Evolutionary conservation across 1,139 yeast species (phyloP).

Genomic region (Debaryomyces udenii): DNA sequence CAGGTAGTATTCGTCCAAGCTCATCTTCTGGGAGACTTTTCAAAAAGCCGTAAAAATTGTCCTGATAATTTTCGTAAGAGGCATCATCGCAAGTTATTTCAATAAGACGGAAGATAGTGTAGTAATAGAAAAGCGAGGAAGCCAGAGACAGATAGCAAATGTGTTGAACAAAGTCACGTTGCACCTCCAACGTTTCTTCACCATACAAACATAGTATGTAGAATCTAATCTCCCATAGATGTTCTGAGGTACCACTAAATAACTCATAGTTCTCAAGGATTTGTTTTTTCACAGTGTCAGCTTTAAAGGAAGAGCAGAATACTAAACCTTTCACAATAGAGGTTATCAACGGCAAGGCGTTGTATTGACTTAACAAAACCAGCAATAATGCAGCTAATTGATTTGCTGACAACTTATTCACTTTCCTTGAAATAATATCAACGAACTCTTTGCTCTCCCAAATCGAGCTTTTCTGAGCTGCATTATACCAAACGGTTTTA

Average conservation of each 20-base stretch:
- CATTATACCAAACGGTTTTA: slow-evolving; percentile 44
- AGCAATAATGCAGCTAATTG: slow-evolving; percentile 40
- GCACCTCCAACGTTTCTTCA: slow-evolving; percentile 28
- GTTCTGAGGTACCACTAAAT: slow-evolving; percentile 18
- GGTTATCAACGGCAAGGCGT: slow-evolving; percentile 28
- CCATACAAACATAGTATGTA: slow-evolving; percentile 54
- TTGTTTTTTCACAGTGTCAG: slow-evolving; percentile 20
- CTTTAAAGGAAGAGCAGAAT: slow-evolving; percentile 23
- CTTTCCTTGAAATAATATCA: slow-evolving; percentile 37
- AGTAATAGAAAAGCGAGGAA: slow-evolving; percentile 31
- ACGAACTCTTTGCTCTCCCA: slow-evolving; percentile 37
- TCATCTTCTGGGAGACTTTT: slow-evolving; percentile 19
- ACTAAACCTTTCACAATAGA: slow-evolving; percentile 47
- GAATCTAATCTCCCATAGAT: slow-evolving; percentile 51
- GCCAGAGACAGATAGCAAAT: neutral
- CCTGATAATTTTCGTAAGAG: slow-evolving; percentile 14
- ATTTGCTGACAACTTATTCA: slow-evolving; percentile 47
- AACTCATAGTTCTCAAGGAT: slow-evolving; percentile 16
- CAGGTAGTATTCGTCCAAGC: slow-evolving; percentile 7
- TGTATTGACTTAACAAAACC: slow-evolving; percentile 12
- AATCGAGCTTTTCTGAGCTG: slow-evolving; percentile 25
- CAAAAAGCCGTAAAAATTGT: slow-evolving; percentile 31
- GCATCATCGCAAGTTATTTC: slow-evolving; percentile 42
- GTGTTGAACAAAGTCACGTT: neutral
- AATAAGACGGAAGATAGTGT: slow-evolving; percentile 47